Evolutionary conservation across 1,284 basidiomycete genomes (phyloP).

Genomic region (Melampsora americana): DNA sequence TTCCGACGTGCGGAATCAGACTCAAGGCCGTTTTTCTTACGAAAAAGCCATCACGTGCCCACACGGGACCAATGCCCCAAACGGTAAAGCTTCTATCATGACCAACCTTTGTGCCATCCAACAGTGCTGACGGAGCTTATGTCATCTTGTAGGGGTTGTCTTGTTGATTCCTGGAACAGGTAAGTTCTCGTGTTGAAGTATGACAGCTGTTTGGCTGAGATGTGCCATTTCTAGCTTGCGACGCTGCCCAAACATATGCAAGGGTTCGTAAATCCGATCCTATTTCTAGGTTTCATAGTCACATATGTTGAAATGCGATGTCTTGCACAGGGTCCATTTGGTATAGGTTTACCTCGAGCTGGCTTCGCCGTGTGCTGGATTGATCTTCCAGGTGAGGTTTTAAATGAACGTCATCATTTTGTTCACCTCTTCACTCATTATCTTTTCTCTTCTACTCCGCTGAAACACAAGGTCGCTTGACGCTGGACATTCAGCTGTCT

Average conservation of each 20-base stretch:
- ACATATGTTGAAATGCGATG: not conserved
- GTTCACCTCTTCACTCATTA: not conserved
- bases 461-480: not conserved
- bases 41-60: too few species aligned
- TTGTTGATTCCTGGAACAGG: constrained; percentile 27
- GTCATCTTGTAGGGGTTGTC: constrained; percentile 16
- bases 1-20: too few species aligned
- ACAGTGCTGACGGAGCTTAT: too few species aligned
- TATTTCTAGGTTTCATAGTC: not conserved
- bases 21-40: too few species aligned
- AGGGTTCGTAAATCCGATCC: not conserved
- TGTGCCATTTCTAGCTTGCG: not conserved
- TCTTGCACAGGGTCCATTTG: constrained; percentile 7
- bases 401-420: too few species aligned
- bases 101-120: too few species aligned
- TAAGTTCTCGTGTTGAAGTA: not conserved
- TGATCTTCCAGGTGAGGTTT: constrained; percentile 48
- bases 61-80: too few species aligned
- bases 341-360: constrained; percentile 41
- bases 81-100: too few species aligned
- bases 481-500: constrained; percentile 51
- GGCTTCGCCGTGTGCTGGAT: constrained; percentile 54
- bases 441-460: not conserved
- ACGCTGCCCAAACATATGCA: not conserved
- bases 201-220: not conserved